These are phyloP conservation scores for Trametes cinnabarina DNA, from an alignment of 768 basidiomycete genomes.

Conservation along the genomic window DNA sequence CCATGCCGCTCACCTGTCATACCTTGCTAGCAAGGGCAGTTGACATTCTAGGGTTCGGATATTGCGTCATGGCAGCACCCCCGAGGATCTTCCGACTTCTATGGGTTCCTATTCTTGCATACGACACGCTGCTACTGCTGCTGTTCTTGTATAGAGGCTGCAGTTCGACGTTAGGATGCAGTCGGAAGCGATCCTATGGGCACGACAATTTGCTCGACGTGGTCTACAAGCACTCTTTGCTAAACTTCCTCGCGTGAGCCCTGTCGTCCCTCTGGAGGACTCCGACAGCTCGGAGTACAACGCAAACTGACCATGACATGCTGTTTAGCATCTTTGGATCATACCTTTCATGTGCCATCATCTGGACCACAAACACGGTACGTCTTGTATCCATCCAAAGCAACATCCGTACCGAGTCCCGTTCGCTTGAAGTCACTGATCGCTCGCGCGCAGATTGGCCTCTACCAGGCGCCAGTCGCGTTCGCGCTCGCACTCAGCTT, in stretches of 20 bases:
- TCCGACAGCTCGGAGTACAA: background rate
- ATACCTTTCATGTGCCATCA: constrained; percentile 29
- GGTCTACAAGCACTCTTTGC: constrained; percentile 28
- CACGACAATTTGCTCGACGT: constrained; percentile 19
- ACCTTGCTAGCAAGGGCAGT: constrained; percentile 10
- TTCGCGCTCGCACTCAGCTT: constrained; percentile 31
- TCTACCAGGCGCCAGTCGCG: constrained; percentile 29
- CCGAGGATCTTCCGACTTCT: constrained; percentile 11
- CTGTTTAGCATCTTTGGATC: constrained; percentile 28
- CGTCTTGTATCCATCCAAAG: constrained; percentile 2
- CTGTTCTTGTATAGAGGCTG: constrained; percentile 28
- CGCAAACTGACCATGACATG: background rate
- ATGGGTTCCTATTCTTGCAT: constrained; percentile 22
- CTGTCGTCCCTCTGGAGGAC: background rate
- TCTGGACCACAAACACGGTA: constrained; percentile 30
- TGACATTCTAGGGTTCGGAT: constrained; percentile 14
- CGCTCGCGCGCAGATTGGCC: constrained; percentile 21
- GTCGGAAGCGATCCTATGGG: constrained; percentile 1
- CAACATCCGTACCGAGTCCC: too few relatives aligned
- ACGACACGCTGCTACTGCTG: constrained; percentile 23
- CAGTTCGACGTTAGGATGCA: background rate
- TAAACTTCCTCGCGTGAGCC: constrained; percentile 29
- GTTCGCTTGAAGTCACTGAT: too few relatives aligned
- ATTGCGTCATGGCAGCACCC: constrained; percentile 22
- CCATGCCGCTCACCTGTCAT: background rate